These are phyloP conservation scores for Protomyces inundatus DNA, from an alignment of 1,139 yeast species.

Conservation along the genomic window DNA sequence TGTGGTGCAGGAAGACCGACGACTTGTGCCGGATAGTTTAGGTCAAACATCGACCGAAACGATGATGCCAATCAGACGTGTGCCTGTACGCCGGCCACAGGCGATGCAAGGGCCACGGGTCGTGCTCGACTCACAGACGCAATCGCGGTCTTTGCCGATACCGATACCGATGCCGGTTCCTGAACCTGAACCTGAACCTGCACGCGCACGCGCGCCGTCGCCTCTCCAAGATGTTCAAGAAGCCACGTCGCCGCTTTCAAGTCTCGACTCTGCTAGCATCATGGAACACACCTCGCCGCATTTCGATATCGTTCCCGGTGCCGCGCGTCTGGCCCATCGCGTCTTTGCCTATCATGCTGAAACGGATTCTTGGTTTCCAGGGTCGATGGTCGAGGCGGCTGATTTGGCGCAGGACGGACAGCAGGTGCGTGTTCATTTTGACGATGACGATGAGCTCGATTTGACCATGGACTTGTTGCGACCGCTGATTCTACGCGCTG, in stretches of 20 bases:
- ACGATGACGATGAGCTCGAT: conserved; percentile 1
- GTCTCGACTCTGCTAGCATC: conserved; percentile 11
- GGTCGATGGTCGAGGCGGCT: neutral
- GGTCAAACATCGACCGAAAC: neutral
- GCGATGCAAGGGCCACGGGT: neutral
- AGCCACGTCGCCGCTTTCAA: conserved; percentile 9
- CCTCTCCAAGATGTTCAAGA: too few relatives aligned
- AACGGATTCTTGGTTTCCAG: conserved; percentile 11
- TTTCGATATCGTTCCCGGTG: neutral
- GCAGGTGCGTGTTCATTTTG: conserved; percentile 5
- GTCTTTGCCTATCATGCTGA: conserved; percentile 12
- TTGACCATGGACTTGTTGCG: neutral
- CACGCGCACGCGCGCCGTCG: neutral
- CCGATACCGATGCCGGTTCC: neutral
- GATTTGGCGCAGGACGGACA: neutral
- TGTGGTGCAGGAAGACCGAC: neutral
- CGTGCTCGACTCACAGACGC: neutral
- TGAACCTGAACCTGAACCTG: neutral
- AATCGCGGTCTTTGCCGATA: neutral
- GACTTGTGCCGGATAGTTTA: neutral
- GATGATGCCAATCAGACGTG: neutral
- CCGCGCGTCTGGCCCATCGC: neutral
- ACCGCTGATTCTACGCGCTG: conserved; percentile 11
- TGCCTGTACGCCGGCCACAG: neutral
- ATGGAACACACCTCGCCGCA: conserved; percentile 2